These are phyloP conservation scores for Exophiala calicioides DNA, from an alignment of 2,329 filamentous ascomycete genomes.

Conservation along the genomic window DNA sequence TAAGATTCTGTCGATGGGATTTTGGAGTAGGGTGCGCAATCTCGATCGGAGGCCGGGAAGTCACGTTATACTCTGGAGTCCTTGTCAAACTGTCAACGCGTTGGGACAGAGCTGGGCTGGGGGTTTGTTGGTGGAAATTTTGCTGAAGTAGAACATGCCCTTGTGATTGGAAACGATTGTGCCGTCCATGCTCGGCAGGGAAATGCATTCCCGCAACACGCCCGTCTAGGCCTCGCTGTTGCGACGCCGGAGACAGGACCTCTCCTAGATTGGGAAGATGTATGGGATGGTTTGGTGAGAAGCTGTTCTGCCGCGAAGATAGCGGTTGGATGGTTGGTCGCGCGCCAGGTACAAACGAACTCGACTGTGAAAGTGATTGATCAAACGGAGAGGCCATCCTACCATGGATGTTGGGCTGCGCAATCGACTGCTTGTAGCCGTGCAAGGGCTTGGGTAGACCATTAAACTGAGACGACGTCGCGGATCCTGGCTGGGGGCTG, in stretches of 20 bases:
- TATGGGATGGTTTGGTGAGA: slow-evolving; percentile 62
- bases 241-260: slow-evolving; percentile 65
- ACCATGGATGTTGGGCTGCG: slow-evolving; percentile 60
- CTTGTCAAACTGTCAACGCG: slow-evolving; percentile 18
- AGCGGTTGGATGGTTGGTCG: slow-evolving; percentile 20
- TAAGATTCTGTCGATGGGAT: slow-evolving; percentile 70
- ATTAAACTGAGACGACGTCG: slow-evolving; percentile 70
- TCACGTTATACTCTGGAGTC: slow-evolving; percentile 19
- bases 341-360: slow-evolving; percentile 50
- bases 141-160: slow-evolving; percentile 7
- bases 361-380: slow-evolving; percentile 63
- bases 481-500: slow-evolving; percentile 64
- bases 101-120: slow-evolving; percentile 18
- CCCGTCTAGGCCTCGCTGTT: slow-evolving; percentile 13
- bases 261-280: slow-evolving; percentile 44
- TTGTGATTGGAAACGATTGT: slow-evolving; percentile 8
- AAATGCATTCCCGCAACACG: slow-evolving; percentile 8
- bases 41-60: slow-evolving; percentile 43
- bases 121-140: slow-evolving; percentile 51
- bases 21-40: slow-evolving; percentile 63
- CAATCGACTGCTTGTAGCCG: slow-evolving; percentile 72
- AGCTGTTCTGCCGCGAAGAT: slow-evolving; percentile 37
- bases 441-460: slow-evolving; percentile 56
- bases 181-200: slow-evolving; percentile 6
- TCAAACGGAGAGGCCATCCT: slow-evolving; percentile 68